phyloP scores from a whole-genome alignment of 2,329 filamentous ascomycete genomes.

The Diaporthe sp. region DNA sequence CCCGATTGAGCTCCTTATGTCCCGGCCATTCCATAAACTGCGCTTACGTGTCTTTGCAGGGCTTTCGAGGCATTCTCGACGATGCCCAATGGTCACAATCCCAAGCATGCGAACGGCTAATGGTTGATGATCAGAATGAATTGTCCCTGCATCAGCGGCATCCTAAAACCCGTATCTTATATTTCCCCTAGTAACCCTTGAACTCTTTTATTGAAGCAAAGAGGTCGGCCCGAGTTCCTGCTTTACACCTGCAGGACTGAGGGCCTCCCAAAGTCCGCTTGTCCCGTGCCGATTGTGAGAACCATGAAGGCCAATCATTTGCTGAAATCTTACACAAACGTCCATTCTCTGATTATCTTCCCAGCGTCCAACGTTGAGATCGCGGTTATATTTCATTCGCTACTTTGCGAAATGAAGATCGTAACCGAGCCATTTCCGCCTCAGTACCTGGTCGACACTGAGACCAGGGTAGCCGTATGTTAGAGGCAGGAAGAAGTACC shows the following conservation, averaged over 20 bases:
- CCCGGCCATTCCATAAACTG: neutral
- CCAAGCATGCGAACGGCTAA: neutral
- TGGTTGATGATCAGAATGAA: neutral
- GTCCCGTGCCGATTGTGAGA: neutral
- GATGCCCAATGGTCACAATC: too few relatives aligned
- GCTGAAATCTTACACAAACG: constrained; percentile 33
- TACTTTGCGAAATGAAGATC: constrained; percentile 99
- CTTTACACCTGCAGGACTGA: neutral
- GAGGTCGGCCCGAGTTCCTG: neutral
- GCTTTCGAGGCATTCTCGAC: neutral
- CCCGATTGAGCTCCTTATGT: neutral
- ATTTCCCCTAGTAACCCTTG: neutral
- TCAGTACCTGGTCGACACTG: constrained; percentile 80
- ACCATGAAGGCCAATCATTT: constrained; percentile 15
- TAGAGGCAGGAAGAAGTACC: constrained; percentile 93
- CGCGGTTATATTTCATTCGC: constrained; percentile 40
- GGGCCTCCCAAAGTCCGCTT: neutral
- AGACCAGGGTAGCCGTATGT: constrained; percentile 96
- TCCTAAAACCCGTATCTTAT: constrained; percentile 6
- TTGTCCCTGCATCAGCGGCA: neutral
- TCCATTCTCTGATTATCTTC: neutral
- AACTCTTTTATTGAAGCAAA: neutral
- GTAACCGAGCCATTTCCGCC: constrained; percentile 96
- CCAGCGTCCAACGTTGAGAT: neutral
- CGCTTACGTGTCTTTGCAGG: neutral